phyloP scores from a whole-genome alignment of 345 rosid species.

The Pelargonium nanum region DNA sequence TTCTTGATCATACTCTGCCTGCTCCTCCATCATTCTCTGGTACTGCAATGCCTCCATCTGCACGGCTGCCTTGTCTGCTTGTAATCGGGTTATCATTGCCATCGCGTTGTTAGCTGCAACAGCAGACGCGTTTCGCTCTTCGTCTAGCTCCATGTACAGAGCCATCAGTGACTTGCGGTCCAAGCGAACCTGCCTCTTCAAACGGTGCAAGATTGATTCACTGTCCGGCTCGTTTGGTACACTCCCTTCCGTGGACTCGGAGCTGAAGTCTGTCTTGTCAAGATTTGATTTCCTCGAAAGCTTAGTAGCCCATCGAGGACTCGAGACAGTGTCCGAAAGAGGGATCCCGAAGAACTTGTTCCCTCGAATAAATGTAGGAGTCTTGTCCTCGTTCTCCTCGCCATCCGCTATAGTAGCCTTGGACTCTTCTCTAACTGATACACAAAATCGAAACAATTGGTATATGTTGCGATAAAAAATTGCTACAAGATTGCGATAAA shows the following conservation, averaged over 20 bases:
- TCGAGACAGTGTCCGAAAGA: conserved; percentile 54
- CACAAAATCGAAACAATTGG: too few relatives aligned
- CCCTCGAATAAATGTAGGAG: conserved; percentile 37
- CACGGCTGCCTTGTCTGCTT: conserved; percentile 78
- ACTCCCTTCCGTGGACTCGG: conserved; percentile 28
- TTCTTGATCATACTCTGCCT: conserved; percentile 86
- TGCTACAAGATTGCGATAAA: too few relatives aligned
- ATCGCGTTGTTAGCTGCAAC: conserved; percentile 90
- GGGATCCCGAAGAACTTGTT: conserved; percentile 74
- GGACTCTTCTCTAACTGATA: conserved; percentile 27
- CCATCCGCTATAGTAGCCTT: conserved; percentile 34
- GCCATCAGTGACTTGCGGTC: conserved; percentile 76
- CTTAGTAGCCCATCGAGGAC: conserved; percentile 50
- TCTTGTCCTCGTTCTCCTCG: conserved; percentile 27
- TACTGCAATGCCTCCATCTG: conserved; percentile 98
- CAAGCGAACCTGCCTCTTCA: conserved; percentile 65
- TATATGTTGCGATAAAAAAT: too few relatives aligned
- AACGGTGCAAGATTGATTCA: conserved; percentile 46
- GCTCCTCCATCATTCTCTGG: conserved; percentile 98
- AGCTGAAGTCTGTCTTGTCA: conserved; percentile 39
- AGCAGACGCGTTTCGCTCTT: conserved; percentile 80
- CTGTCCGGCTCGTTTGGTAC: conserved; percentile 31
- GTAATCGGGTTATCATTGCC: conserved; percentile 91
- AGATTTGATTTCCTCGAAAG: conserved; percentile 33
- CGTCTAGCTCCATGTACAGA: conserved; percentile 83